Percentiles rank a stretch among this genome's conserved stretches.
Evolutionary conservation across 169 alveolate genomes (phyloP).

Genomic region (Babesia ovis): DNA sequence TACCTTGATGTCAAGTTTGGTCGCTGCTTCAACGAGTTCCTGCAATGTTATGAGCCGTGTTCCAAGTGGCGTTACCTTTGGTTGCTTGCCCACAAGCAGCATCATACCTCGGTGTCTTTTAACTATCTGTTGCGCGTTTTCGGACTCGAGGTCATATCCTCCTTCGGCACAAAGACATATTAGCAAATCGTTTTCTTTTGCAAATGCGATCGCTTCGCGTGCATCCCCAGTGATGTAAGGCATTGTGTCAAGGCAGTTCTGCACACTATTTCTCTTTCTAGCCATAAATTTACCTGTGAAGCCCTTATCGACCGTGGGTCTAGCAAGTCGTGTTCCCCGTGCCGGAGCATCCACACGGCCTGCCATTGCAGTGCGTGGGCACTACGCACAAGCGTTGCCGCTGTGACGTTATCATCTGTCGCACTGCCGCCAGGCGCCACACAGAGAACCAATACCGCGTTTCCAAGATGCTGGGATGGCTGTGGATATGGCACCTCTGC

Average conservation of each 20-base stretch:
- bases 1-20: conserved; percentile 28
- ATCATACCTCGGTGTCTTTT: conserved; percentile 44
- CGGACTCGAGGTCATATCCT: conserved; percentile 44
- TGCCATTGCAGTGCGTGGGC: conserved; percentile 73
- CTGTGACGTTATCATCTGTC: conserved; percentile 1
- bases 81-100: conserved; percentile 61
- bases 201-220: conserved; percentile 46
- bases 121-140: conserved; percentile 2
- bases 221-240: conserved; percentile 54
- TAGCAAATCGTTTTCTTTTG: conserved; percentile 46
- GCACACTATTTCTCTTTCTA: conserved; percentile 4
- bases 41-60: neutral
- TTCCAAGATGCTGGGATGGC: conserved; percentile 52
- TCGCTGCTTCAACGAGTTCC: conserved; percentile 53
- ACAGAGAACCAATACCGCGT: conserved; percentile 53
- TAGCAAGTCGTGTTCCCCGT: conserved; percentile 60
- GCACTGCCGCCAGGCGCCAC: conserved; percentile 51
- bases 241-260: conserved; percentile 61
- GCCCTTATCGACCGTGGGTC: conserved; percentile 67
- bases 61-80: conserved; percentile 7
- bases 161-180: conserved; percentile 39
- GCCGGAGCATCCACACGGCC: conserved; percentile 59
- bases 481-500: conserved; percentile 68
- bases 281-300: conserved; percentile 47
- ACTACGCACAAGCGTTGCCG: conserved; percentile 59